Conservation (phyloP, 2,329 filamentous ascomycete species). For the Colletotrichum zoysiae region DNA sequence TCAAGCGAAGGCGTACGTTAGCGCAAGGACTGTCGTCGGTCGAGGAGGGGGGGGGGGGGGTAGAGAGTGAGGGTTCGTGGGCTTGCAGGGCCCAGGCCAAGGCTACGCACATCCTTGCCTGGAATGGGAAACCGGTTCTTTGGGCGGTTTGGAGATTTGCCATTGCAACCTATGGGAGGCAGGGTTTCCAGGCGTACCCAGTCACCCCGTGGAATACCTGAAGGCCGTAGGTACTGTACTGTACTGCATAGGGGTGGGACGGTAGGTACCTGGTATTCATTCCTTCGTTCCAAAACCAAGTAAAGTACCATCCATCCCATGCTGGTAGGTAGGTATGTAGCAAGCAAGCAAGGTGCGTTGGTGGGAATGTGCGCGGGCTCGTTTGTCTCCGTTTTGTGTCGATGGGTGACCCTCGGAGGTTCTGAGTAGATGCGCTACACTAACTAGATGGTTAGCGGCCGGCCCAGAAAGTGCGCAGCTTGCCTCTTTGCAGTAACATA, state of each 20-base stretch:
- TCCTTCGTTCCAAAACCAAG: too few relatives aligned
- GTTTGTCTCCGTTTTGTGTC: conserved; percentile 31
- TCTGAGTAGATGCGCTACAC: conserved; percentile 28
- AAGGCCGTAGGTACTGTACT: too few relatives aligned
- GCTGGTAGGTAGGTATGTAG: too few relatives aligned
- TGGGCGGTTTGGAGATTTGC: conserved; percentile 34
- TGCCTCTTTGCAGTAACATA: conserved; percentile 29
- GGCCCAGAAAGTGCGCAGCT: conserved; percentile 32
- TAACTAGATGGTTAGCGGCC: conserved; percentile 25
- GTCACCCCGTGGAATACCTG: not conserved
- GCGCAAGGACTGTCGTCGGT: conserved; percentile 1
- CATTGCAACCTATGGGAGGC: conserved; percentile 15
- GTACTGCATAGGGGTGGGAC: too few relatives aligned
- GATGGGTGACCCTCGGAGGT: conserved; percentile 34
- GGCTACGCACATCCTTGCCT: conserved; percentile 34
- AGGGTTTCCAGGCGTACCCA: conserved; percentile 9
- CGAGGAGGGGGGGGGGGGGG: not conserved
- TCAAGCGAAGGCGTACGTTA: conserved; percentile 6
- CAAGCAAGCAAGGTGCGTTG: not conserved
- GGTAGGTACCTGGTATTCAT: too few relatives aligned
- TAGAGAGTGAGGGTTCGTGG: not conserved
- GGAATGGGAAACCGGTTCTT: conserved; percentile 40
- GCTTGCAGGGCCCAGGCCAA: conserved; percentile 30
- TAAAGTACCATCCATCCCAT: too few relatives aligned
- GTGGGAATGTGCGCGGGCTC: conserved; percentile 7